Base-by-base conservation (phyloP, 352 stramenopile genomes). In the Thraustochytrium striatum region DNA sequence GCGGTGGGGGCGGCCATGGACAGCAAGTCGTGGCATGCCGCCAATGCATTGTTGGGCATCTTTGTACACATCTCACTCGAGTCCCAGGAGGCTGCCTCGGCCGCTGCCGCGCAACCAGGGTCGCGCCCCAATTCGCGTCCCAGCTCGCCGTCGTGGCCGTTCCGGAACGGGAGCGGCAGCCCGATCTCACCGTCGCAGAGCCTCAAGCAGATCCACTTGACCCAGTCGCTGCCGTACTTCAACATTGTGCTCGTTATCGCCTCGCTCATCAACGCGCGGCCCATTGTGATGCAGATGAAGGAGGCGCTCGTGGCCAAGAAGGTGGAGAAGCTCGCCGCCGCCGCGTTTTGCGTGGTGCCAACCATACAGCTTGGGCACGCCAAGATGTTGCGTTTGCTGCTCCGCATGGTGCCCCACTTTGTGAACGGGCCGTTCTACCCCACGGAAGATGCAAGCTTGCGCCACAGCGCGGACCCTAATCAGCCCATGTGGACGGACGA, bases 371-470 rank as follows among this genome's bases (percentile, higher is more conserved):
- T 43, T n/a, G 58, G 58, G 8, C 58, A 69, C 58, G 58, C n/a
- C 3, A 69, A 69, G 35, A 69, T 69, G 58, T 30, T 69, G 13
- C 58, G 58, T 21, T 38, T 47, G 8, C 58, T 69, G 58, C 58
- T 69, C 8, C 19, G 39, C 0, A 52, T 69, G 39, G 33, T 30
- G 8, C 58, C 58, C 9, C 58, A 69, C 39, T 69, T 69, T 69
- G 58, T 47, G 9, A 69, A 69, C 39, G 58, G 58, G 58, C 58
- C 58, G 35, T 69, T 69, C 32, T 69, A 52, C 2, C 58, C 58
- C 13, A 30, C 8, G 19, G n/a, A n/a, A n/a, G n/a, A n/a, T n/a
- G n/a, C n/a, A n/a, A n/a, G n/a, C n/a, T n/a, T n/a, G n/a, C 52
- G 25, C 8, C 19, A 28, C 19, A 33, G 19, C 9, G 19, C 52